These are phyloP conservation scores for Stachybotrys chartarum DNA, from an alignment of 2,329 filamentous ascomycete genomes.

Conservation along the genomic window DNA sequence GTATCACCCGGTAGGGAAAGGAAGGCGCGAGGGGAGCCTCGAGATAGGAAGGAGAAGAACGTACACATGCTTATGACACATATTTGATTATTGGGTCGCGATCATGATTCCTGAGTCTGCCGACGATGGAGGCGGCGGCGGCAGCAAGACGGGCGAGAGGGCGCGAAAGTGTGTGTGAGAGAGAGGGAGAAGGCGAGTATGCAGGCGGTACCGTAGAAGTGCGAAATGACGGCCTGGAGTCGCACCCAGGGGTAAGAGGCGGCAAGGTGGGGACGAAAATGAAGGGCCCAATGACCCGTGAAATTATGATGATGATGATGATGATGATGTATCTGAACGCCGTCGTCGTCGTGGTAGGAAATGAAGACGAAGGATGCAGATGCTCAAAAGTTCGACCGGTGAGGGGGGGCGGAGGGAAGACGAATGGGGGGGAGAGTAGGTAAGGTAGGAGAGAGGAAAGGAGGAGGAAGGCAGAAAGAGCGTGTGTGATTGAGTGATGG, in stretches of 20 bases:
- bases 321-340: too few species aligned
- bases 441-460: background rate
- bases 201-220: background rate
- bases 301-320: background rate
- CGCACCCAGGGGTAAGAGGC: background rate
- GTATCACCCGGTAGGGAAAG: constrained; percentile 1
- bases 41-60: constrained; percentile 11
- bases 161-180: background rate
- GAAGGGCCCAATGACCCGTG: background rate
- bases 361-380: background rate
- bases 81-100: constrained; percentile 24
- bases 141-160: background rate
- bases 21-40: constrained; percentile 4
- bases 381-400: background rate
- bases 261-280: background rate
- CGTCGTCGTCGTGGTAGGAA: too few species aligned
- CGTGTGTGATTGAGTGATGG: background rate
- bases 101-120: constrained; percentile 25
- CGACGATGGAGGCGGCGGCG: constrained; percentile 6
- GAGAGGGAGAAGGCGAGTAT: background rate
- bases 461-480: background rate
- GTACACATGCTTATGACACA: constrained; percentile 37
- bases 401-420: background rate
- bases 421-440: background rate
- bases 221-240: background rate